Base-by-base conservation (phyloP, 1,284 basidiomycete species). In the Pyrrhoderma noxium region DNA sequence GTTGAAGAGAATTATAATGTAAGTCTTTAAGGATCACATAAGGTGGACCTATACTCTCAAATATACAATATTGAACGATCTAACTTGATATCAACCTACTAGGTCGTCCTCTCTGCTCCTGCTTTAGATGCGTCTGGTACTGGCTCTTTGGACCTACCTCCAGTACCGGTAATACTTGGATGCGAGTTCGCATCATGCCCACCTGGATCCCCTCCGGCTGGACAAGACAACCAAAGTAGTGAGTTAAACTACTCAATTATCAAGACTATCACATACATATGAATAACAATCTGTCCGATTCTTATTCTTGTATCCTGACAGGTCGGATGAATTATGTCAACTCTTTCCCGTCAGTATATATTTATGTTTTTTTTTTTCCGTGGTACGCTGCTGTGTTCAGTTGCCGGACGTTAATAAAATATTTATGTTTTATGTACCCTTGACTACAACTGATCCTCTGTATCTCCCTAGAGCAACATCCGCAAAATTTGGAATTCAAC, bases 401-500 rank as follows among this genome's bases (percentile, higher is more conserved):
- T n/a, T n/a, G n/a, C n/a, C n/a, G n/a, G n/a, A n/a, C n/a, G n/a
- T n/a, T n/a, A n/a, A n/a, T n/a, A n/a, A n/a, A n/a, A n/a, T n/a
- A n/a, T n/a, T n/a, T n/a, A n/a, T n/a, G n/a, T n/a, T n/a, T n/a
- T n/a, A n/a, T n/a, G n/a, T n/a, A n/a, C n/a, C n/a, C n/a, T n/a
- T 18, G 35, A 37, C 22, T 3, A 51, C 3, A 45, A 21, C n/a
- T 35, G n/a, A 55, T 16, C 11, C 47, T 2, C 16, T 25, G 37
- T 45, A 8, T n/a, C 19, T 16, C 3, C 7, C n/a, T 22, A 63
- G 62, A 0, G 75, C 73, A 3, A 73, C 75, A 54, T 59, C 75
- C 1, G 73, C 70, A 3, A 61, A 64, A 8, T 72, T 66, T 57
- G 76, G 75, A 0, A 72, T 78, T 19, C 69, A 77, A 57, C 73